phyloP scores from a whole-genome alignment of 2,329 filamentous ascomycete species.

The Amphichorda felina region DNA sequence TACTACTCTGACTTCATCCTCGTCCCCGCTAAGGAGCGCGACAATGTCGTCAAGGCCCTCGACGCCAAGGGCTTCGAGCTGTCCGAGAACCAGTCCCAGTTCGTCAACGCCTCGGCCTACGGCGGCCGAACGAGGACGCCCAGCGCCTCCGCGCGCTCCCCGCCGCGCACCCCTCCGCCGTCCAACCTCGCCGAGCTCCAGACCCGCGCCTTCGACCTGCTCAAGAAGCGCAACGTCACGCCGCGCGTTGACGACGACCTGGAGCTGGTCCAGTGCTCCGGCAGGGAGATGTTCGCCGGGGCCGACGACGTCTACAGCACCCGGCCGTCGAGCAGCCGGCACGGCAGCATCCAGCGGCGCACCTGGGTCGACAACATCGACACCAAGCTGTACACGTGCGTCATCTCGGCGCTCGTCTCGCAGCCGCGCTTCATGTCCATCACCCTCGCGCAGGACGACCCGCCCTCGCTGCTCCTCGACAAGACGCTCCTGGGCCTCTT shows the following conservation, averaged over 20 bases:
- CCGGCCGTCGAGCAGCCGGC: slow-evolving; percentile 21
- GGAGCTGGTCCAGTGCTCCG: slow-evolving; percentile 73
- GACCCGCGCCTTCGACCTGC: slow-evolving; percentile 66
- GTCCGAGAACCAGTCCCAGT: slow-evolving; percentile 58
- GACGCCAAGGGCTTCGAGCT: slow-evolving; percentile 76
- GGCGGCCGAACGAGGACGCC: slow-evolving; percentile 10
- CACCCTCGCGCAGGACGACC: slow-evolving; percentile 61
- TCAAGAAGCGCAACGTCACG: slow-evolving; percentile 65
- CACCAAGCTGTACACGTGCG: slow-evolving; percentile 48
- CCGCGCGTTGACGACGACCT: slow-evolving; percentile 60
- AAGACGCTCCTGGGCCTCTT: slow-evolving; percentile 53
- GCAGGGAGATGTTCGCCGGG: slow-evolving; percentile 35
- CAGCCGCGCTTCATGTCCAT: slow-evolving; percentile 63
- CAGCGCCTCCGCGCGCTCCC: slow-evolving; percentile 7
- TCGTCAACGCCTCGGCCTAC: slow-evolving; percentile 39
- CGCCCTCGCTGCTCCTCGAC: slow-evolving; percentile 63
- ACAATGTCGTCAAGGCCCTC: slow-evolving; percentile 65
- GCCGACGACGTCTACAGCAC: slow-evolving; percentile 19
- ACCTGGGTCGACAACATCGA: slow-evolving; percentile 50
- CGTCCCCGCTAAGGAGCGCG: slow-evolving; percentile 64
- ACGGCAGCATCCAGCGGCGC: slow-evolving; percentile 21
- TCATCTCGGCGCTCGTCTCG: slow-evolving; percentile 47
- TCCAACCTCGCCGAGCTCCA: slow-evolving; percentile 73
- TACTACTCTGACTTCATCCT: slow-evolving; percentile 98
- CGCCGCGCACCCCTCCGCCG: slow-evolving; percentile 62